These are phyloP conservation scores for Leavenworthia alabamica DNA, from an alignment of 345 rosid species.

Conservation along the genomic window DNA sequence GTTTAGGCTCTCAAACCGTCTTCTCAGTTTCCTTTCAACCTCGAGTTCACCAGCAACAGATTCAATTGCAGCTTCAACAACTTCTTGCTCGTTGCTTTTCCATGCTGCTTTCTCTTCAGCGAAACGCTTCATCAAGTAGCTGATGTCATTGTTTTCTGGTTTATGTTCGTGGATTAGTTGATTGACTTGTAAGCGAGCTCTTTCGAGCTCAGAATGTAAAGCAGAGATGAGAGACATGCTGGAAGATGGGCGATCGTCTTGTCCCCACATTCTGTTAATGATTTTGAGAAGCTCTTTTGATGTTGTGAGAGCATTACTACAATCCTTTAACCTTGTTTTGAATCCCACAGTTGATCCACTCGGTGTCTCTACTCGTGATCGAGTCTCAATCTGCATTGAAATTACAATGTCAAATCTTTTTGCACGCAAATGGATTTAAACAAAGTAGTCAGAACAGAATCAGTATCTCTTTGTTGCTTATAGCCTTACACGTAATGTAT, in stretches of 20 bases:
- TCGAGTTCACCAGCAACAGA: constrained; percentile 86
- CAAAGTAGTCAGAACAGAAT: not conserved
- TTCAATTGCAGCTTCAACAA: constrained; percentile 89
- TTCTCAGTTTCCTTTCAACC: constrained; percentile 76
- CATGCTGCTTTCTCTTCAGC: constrained; percentile 93
- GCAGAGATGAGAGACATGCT: constrained; percentile 93
- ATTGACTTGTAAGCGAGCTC: constrained; percentile 89
- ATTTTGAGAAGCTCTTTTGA: constrained; percentile 89
- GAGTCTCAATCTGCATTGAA: constrained; percentile 64
- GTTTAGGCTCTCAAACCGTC: constrained; percentile 80
- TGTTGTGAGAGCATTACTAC: constrained; percentile 87
- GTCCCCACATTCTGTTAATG: constrained; percentile 88
- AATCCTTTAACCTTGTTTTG: constrained; percentile 75
- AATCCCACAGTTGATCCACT: constrained; percentile 56
- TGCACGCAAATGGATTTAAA: not conserved
- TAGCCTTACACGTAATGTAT: not conserved
- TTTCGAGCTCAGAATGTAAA: constrained; percentile 89
- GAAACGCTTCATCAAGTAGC: constrained; percentile 77
- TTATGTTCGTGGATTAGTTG: constrained; percentile 77
- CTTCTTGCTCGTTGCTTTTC: constrained; percentile 81
- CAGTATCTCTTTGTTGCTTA: not conserved
- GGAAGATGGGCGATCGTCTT: constrained; percentile 80
- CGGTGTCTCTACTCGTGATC: constrained; percentile 82
- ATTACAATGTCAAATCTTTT: not conserved
- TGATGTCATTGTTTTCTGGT: constrained; percentile 63